Percentiles rank a stretch among this genome's conserved stretches.
Evolutionary conservation across 2,329 filamentous ascomycete species (phyloP).

Genomic region (Aspergillus tanneri): DNA sequence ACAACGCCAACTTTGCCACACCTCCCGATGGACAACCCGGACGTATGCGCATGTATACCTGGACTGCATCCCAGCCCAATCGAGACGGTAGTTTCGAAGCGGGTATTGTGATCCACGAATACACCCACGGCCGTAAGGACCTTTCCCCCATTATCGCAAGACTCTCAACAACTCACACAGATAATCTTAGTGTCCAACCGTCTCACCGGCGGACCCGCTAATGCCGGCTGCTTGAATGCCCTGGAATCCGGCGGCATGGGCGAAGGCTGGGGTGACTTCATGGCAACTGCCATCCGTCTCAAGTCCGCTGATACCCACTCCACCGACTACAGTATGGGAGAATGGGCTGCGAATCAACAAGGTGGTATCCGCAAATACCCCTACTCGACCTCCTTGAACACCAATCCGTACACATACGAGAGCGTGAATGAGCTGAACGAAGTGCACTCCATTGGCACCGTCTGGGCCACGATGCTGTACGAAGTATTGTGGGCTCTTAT

Average conservation of each 20-base stretch:
- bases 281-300: constrained; percentile 14
- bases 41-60: constrained; percentile 19
- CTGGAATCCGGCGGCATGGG: constrained; percentile 19
- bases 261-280: constrained; percentile 21
- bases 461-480: constrained; percentile 18
- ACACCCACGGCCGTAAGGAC: constrained; percentile 18
- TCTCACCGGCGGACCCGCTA: constrained; percentile 16
- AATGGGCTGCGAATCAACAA: constrained; percentile 9
- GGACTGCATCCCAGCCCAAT: constrained; percentile 6
- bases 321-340: constrained; percentile 13
- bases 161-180: neutral
- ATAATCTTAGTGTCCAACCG: constrained; percentile 14
- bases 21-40: constrained; percentile 17
- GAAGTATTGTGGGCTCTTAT: constrained; percentile 21
- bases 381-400: constrained; percentile 13
- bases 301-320: constrained; percentile 14
- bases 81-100: constrained; percentile 16
- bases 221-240: constrained; percentile 11
- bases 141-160: too few species aligned
- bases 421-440: constrained; percentile 7
- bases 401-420: constrained; percentile 14
- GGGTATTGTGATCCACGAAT: constrained; percentile 20
- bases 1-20: constrained; percentile 18
- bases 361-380: constrained; percentile 14
- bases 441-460: constrained; percentile 16